Base-by-base conservation (phyloP, 1,284 basidiomycete genomes). In the Pseudozyma thailandica region DNA sequence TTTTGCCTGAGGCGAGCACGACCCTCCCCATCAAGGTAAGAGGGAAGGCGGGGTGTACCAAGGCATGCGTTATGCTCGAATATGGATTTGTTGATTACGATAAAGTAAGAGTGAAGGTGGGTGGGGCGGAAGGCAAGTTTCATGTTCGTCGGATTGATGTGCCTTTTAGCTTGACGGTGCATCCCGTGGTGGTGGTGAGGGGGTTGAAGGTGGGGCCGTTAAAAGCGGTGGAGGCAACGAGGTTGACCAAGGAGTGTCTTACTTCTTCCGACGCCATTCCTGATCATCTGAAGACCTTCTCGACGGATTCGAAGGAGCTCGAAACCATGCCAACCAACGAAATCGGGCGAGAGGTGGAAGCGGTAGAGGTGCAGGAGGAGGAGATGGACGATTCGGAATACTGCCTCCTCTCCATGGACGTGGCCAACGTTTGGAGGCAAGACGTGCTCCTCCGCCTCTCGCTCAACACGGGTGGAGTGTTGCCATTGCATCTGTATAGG, bases 151-250 rank as follows among this genome's bases (percentile, higher is more conserved):
- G 91, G 65, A 83, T 96, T 50, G 88, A 90, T 15, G 91, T 93
- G 79, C 90, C 92, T 7, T 87, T 98, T 59, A 86, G 91, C 72
- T 90, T 96, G 58, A 94, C 92, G 0, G 94, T 98, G 2, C 94
- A 94, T 79, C 91, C 92, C 65, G 94, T 94, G 85, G 87, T 97
- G 37, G 92, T 94, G 78, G 92, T 90, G 76, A 54, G 58, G 7
- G 56, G 56, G 18, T 47, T 84, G 37, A 55, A 37, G 21, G 38
- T 80, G 13, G 37, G 43, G 0, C 59, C 66, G 5, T 20, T 73
- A 37, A 42, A 28, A 13, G 52, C 65, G 16, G 23, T 8, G 1
- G 78, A 81, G 42, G 82, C 80, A 25, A 64, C 63, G 23, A 21
- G 73, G 12, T 46, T 77, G 33, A 71, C 72, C 6, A 69, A 74